A percentile compares a stretch with the other conserved stretches of the same genome.
phyloP scores from a whole-genome alignment of 805 yeast species.

The Barnettozyma pratensis region DNA sequence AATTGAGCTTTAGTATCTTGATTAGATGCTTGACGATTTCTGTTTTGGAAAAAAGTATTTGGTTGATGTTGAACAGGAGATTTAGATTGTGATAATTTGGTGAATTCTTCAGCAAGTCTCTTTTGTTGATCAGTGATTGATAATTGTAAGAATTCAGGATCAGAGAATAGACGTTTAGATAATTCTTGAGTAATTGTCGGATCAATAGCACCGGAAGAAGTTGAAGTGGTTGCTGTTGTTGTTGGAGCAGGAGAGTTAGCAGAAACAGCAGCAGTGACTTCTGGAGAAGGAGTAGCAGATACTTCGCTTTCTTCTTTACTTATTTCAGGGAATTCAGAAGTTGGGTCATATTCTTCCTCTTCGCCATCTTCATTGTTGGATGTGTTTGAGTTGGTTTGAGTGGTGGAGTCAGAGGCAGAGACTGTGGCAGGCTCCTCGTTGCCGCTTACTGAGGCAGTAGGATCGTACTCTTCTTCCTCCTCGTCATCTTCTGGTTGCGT shows the following conservation, averaged over 20 bases:
- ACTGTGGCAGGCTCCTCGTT: not conserved
- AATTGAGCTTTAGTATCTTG: slow-evolving; percentile 15
- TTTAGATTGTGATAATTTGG: slow-evolving; percentile 21
- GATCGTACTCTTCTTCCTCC: slow-evolving; percentile 9
- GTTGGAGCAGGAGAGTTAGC: slow-evolving; percentile 3
- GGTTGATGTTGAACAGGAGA: slow-evolving; percentile 20
- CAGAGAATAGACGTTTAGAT: slow-evolving; percentile 24
- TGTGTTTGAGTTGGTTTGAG: not conserved
- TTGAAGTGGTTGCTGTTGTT: slow-evolving; percentile 1
- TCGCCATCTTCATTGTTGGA: slow-evolving; percentile 1
- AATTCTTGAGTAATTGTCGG: slow-evolving; percentile 9
- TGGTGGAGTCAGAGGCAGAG: not conserved
- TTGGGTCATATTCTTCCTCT: slow-evolving; percentile 10
- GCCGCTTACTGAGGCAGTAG: not conserved
- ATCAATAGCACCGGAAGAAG: slow-evolving; percentile 12
- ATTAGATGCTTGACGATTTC: not conserved
- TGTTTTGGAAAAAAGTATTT: slow-evolving; percentile 11
- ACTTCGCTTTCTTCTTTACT: slow-evolving; percentile 1
- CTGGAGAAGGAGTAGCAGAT: slow-evolving; percentile 1
- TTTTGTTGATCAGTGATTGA: slow-evolving; percentile 32
- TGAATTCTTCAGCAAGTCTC: slow-evolving; percentile 30
- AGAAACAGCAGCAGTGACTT: not conserved
- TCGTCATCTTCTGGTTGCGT: slow-evolving; percentile 7
- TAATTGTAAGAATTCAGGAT: slow-evolving; percentile 30
- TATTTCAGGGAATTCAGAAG: slow-evolving; percentile 3